Percentiles rank a stretch among this genome's conserved stretches.
phyloP scores from a whole-genome alignment of 2,329 filamentous ascomycete genomes.

The Trichoderma polysporum region DNA sequence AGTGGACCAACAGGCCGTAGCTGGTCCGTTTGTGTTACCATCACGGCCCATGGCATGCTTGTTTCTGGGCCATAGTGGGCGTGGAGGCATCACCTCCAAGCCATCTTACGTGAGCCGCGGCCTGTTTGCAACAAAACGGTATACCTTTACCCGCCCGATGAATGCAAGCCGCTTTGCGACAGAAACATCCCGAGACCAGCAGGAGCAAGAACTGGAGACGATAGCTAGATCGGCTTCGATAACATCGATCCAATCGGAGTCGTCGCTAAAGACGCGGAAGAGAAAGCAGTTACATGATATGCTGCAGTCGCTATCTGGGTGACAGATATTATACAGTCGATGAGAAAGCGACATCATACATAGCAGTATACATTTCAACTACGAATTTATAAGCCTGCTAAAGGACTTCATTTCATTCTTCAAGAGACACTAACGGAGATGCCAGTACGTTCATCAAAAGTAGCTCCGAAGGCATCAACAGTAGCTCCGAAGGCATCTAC shows the following conservation, averaged over 20 bases:
- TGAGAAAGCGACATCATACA: background rate
- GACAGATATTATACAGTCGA: background rate
- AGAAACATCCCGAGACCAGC: background rate
- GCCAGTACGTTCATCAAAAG: background rate
- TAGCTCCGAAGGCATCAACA: background rate
- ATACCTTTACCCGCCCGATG: constrained; percentile 35
- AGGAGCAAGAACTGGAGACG: background rate
- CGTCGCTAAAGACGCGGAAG: constrained; percentile 33
- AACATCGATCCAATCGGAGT: constrained; percentile 22
- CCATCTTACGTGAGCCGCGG: constrained; percentile 40
- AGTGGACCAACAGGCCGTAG: constrained; percentile 32
- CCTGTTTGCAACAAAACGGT: constrained; percentile 35
- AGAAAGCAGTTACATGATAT: constrained; percentile 37
- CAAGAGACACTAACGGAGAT: background rate
- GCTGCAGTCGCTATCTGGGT: constrained; percentile 32
- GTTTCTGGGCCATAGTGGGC: constrained; percentile 39
- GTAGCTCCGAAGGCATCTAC: no score
- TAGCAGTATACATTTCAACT: background rate
- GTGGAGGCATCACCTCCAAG: constrained; percentile 35
- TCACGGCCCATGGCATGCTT: constrained; percentile 40
- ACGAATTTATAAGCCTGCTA: background rate
- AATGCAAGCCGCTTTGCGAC: background rate
- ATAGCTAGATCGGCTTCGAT: background rate
- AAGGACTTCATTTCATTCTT: no score
- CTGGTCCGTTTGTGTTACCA: constrained; percentile 40